Conservation (phyloP, 805 yeast genomes). For the Zygosaccharomyces rouxii region DNA sequence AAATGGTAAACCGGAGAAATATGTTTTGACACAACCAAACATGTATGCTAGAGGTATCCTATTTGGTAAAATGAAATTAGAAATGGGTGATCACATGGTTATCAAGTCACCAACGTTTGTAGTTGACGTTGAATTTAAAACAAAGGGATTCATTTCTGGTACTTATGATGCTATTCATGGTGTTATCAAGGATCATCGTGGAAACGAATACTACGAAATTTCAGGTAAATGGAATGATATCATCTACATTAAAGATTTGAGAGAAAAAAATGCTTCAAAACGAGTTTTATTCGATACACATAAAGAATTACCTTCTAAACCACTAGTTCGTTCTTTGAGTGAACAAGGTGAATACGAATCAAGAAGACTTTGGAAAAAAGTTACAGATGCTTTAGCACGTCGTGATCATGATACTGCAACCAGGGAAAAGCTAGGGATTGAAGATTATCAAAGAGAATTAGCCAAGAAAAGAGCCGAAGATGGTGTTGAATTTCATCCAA, state of each 20-base stretch:
- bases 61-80: conserved; percentile 85
- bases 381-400: conserved; percentile 70
- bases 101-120: conserved; percentile 58
- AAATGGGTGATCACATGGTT: conserved; percentile 88
- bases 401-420: conserved; percentile 84
- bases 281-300: conserved; percentile 56
- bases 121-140: conserved; percentile 88
- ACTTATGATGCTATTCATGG: conserved; percentile 89
- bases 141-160: conserved; percentile 91
- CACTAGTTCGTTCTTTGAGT: conserved; percentile 68
- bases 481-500: conserved; percentile 77
- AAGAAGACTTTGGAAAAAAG: conserved; percentile 76
- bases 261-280: conserved; percentile 43
- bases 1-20: conserved; percentile 56
- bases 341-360: conserved; percentile 84
- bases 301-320: conserved; percentile 50
- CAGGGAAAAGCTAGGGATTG: conserved; percentile 80
- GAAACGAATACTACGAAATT: conserved; percentile 58
- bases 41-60: conserved; percentile 91
- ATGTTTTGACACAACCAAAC: conserved; percentile 90
- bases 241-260: conserved; percentile 59
- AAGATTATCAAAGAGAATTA: conserved; percentile 72
- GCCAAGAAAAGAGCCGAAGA: conserved; percentile 74
- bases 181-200: conserved; percentile 48
- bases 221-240: conserved; percentile 93